Conservation (phyloP, 176 grass and related monocot genomes). For the Juncus inflexus region DNA sequence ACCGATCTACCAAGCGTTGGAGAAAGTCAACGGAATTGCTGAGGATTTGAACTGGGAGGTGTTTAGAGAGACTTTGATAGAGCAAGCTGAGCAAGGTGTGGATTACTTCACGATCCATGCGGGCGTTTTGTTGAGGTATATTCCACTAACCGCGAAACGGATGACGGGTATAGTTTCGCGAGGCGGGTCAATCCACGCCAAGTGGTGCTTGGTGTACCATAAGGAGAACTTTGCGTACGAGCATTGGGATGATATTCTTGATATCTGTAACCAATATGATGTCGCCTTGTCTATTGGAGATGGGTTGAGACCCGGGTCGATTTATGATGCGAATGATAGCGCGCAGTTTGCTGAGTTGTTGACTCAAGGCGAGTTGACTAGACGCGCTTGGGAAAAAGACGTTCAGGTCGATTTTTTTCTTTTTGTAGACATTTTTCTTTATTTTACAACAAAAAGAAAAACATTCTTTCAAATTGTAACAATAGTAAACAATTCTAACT, state of each 20-base stretch:
- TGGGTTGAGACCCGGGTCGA: conserved; percentile 86
- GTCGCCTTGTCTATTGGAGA: conserved; percentile 90
- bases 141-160: conserved; percentile 92
- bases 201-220: conserved; percentile 95
- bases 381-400: conserved; percentile 97
- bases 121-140: conserved; percentile 85
- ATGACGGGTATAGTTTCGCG: conserved; percentile 99
- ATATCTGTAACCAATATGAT: conserved; percentile 98
- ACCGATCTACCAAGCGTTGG: conserved; percentile 95
- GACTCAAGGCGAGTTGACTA: conserved; percentile 92
- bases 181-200: conserved; percentile 97
- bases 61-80: conserved; percentile 86
- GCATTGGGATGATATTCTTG: conserved; percentile 97
- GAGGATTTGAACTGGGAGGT: conserved; percentile 90
- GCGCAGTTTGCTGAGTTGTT: conserved; percentile 95
- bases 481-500: too few species aligned
- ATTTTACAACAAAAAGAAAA: not conserved
- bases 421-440: conserved; percentile 1
- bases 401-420: conserved; percentile 61
- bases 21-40: conserved; percentile 95
- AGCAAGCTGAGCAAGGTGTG: conserved; percentile 97
- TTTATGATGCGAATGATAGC: conserved; percentile 98
- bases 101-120: conserved; percentile 99
- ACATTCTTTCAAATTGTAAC: not conserved
- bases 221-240: conserved; percentile 99